Conservation (phyloP, 805 yeast species). For the Sugiyamaella marilandica region DNA sequence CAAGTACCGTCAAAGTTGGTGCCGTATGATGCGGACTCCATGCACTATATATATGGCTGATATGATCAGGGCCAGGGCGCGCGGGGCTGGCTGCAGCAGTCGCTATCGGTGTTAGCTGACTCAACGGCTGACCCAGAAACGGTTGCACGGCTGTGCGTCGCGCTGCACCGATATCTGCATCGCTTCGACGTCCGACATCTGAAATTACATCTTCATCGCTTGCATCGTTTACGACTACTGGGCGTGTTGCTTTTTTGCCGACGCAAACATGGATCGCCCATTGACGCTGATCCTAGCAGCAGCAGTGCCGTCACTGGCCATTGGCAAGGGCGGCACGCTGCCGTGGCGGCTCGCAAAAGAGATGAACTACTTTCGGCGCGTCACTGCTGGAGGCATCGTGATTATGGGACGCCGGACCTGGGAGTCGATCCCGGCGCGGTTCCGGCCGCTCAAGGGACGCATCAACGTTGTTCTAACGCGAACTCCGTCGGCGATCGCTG, state of each 20-base stretch:
- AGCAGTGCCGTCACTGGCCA: conserved; percentile 71
- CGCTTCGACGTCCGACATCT: no score
- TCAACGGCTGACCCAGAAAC: neutral
- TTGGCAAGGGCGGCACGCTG: conserved; percentile 72
- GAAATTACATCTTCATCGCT: no score
- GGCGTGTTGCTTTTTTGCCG: no score
- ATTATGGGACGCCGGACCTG: conserved; percentile 96
- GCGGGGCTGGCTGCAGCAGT: no score
- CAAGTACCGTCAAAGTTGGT: neutral
- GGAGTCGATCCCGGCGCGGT: conserved; percentile 84
- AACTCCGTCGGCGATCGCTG: conserved; percentile 20
- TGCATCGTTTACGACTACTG: neutral
- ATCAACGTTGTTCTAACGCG: conserved; percentile 72
- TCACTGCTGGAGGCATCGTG: conserved; percentile 58
- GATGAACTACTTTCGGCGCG: conserved; percentile 75
- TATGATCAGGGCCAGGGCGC: neutral
- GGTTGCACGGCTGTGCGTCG: neutral
- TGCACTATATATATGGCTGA: neutral
- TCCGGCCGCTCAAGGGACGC: conserved; percentile 76
- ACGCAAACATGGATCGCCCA: neutral
- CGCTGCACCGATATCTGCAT: no score
- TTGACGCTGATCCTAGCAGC: conserved; percentile 80
- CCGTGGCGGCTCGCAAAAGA: conserved; percentile 89
- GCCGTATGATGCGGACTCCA: neutral
- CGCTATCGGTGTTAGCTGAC: no score